A percentile compares a stretch with the other conserved stretches of the same genome.
Conservation (phyloP, 805 yeast genomes). For the Myxozyma sirexii region DNA sequence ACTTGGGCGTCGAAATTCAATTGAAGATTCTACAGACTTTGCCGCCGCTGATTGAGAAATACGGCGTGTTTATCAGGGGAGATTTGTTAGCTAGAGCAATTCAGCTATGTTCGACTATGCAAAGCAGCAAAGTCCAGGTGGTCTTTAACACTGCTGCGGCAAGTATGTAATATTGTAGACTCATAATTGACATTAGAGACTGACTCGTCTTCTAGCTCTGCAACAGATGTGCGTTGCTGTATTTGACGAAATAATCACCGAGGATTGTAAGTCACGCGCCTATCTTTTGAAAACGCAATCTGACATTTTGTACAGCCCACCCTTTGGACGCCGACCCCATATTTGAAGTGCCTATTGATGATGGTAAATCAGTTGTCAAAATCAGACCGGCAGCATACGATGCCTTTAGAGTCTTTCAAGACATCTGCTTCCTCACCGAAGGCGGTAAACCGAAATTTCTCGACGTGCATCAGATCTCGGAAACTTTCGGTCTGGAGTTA, state of each 20-base stretch:
- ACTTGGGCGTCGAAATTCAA: slow-evolving; percentile 78
- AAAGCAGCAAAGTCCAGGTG: slow-evolving; percentile 68
- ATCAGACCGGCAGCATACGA: slow-evolving; percentile 58
- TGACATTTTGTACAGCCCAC: background rate
- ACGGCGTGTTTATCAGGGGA: slow-evolving; percentile 58
- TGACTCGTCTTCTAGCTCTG: slow-evolving; percentile 51
- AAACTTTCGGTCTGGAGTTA: slow-evolving; percentile 76
- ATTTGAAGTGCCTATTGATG: slow-evolving; percentile 36
- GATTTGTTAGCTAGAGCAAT: slow-evolving; percentile 60
- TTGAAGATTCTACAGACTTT: slow-evolving; percentile 80
- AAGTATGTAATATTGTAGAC: slow-evolving; percentile 39
- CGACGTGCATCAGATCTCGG: slow-evolving; percentile 55
- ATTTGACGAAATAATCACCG: slow-evolving; percentile 60
- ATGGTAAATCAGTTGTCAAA: slow-evolving; percentile 30
- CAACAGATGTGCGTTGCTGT: slow-evolving; percentile 80
- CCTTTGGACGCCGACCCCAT: slow-evolving; percentile 4
- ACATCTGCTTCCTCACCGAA: slow-evolving; percentile 69
- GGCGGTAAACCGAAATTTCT: slow-evolving; percentile 59
- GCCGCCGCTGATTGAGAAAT: slow-evolving; percentile 71
- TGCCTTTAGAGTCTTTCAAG: slow-evolving; percentile 68
- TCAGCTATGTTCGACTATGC: slow-evolving; percentile 70
- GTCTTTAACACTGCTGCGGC: slow-evolving; percentile 92
- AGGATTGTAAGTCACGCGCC: slow-evolving; percentile 15
- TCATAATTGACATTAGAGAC: background rate
- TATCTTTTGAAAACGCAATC: background rate